Evolutionary conservation across 2,329 filamentous ascomycete genomes (phyloP).

Genomic region (Elsinoe necatrix): DNA sequence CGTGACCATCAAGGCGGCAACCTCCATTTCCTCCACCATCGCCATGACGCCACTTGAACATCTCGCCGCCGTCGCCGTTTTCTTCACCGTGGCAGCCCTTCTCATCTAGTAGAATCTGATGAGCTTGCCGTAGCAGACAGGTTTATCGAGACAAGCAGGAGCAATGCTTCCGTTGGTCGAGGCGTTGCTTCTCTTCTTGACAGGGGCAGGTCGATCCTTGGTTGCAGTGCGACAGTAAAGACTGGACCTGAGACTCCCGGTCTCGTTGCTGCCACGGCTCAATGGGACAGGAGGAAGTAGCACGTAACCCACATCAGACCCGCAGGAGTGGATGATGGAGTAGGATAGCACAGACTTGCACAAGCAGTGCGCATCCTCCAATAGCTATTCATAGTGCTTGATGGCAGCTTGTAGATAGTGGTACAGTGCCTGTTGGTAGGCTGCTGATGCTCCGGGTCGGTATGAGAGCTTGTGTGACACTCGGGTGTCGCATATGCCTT

Average conservation of each 20-base stretch:
- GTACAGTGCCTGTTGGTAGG: constrained; percentile 10
- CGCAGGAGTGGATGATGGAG: constrained; percentile 9
- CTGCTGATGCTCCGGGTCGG: constrained; percentile 6
- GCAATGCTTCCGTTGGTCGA: background rate
- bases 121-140: background rate
- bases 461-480: constrained; percentile 7
- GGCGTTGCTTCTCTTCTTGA: background rate
- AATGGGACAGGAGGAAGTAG: background rate
- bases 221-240: background rate
- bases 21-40: background rate
- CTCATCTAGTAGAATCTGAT: background rate
- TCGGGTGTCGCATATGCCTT: constrained; percentile 11
- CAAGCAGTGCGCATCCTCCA: background rate
- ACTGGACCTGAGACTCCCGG: background rate
- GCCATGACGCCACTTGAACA: constrained; percentile 1
- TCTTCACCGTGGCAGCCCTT: background rate
- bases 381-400: background rate
- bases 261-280: background rate
- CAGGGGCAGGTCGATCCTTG: background rate
- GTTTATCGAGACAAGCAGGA: background rate
- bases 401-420: constrained; percentile 4
- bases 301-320: constrained; percentile 4
- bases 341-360: constrained; percentile 12
- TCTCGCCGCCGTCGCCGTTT: background rate
- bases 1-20: background rate